Evolutionary conservation across 805 yeast species (phyloP).

Genomic region (Cyberlindnera sargentensis): DNA sequence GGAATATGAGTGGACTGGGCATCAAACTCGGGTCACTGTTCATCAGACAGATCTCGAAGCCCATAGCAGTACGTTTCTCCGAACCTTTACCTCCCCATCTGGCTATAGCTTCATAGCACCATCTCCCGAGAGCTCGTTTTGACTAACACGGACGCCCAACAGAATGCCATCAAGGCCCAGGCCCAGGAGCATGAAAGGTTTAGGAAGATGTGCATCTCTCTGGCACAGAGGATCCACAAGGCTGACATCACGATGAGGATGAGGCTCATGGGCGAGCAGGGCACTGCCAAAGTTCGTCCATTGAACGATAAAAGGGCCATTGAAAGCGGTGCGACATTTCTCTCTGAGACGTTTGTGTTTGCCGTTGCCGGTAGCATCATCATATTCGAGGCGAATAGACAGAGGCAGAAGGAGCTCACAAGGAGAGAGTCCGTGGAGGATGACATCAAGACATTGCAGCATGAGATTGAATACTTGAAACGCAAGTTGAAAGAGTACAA

Average conservation of each 20-base stretch:
- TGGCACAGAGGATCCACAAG: slow-evolving; percentile 68
- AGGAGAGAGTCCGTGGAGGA: slow-evolving; percentile 64
- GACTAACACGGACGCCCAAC: neutral
- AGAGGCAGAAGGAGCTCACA: slow-evolving; percentile 53
- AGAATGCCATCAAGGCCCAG: slow-evolving; percentile 58
- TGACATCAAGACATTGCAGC: slow-evolving; percentile 63
- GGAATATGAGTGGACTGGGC: slow-evolving; percentile 65
- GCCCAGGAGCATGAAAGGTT: slow-evolving; percentile 68
- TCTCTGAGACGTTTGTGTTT: slow-evolving; percentile 73
- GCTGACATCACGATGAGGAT: slow-evolving; percentile 57
- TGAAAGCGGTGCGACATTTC: slow-evolving; percentile 72
- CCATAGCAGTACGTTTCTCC: slow-evolving; percentile 41
- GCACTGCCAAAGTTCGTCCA: slow-evolving; percentile 52
- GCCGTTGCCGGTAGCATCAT: slow-evolving; percentile 75
- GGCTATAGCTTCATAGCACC: too few species aligned
- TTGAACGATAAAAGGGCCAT: slow-evolving; percentile 77
- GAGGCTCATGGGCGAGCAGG: slow-evolving; percentile 34
- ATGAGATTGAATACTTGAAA: slow-evolving; percentile 56
- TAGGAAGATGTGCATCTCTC: slow-evolving; percentile 50
- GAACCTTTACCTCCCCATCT: too few species aligned
- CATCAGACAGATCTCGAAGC: slow-evolving; percentile 71
- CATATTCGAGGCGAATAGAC: slow-evolving; percentile 62
- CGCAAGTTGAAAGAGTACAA: slow-evolving; percentile 37
- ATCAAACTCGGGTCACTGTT: slow-evolving; percentile 65
- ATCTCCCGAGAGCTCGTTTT: too few species aligned